Percentiles rank a stretch among this genome's conserved stretches.
Conservation (phyloP, 1,139 yeast genomes). For the Yamadazyma triangularis region DNA sequence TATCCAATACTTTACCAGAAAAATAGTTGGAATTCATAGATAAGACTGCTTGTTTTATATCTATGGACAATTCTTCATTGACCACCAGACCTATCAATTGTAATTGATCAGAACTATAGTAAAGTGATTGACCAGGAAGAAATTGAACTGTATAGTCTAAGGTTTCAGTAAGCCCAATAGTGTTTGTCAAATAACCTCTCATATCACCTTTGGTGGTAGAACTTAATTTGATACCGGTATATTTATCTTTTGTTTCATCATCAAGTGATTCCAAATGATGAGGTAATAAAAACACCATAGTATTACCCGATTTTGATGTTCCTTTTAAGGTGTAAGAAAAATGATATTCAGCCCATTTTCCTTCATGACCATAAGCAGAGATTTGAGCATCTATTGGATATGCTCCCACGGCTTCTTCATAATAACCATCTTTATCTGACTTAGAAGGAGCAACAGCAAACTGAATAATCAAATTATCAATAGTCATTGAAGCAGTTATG, state of each 20-base stretch:
- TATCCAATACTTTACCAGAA: constrained; percentile 67
- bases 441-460: constrained; percentile 49
- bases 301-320: constrained; percentile 41
- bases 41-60: constrained; percentile 48
- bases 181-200: constrained; percentile 53
- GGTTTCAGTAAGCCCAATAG: constrained; percentile 46
- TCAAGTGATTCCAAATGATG: constrained; percentile 60
- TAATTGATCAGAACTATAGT: constrained; percentile 48
- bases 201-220: constrained; percentile 67
- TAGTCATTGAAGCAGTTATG: constrained; percentile 37
- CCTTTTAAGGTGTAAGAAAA: constrained; percentile 54
- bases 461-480: constrained; percentile 58
- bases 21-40: constrained; percentile 51
- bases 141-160: constrained; percentile 49
- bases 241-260: constrained; percentile 23
- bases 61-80: constrained; percentile 52
- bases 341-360: constrained; percentile 40
- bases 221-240: constrained; percentile 46
- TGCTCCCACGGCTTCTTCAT: constrained; percentile 30
- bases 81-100: constrained; percentile 49
- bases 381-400: constrained; percentile 33
- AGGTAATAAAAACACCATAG: constrained; percentile 64
- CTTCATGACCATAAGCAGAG: constrained; percentile 13
- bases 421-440: constrained; percentile 20
- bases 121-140: constrained; percentile 44